phyloP scores from a whole-genome alignment of 257 asterid genomes.

The Dorcoceras hygrometricum region DNA sequence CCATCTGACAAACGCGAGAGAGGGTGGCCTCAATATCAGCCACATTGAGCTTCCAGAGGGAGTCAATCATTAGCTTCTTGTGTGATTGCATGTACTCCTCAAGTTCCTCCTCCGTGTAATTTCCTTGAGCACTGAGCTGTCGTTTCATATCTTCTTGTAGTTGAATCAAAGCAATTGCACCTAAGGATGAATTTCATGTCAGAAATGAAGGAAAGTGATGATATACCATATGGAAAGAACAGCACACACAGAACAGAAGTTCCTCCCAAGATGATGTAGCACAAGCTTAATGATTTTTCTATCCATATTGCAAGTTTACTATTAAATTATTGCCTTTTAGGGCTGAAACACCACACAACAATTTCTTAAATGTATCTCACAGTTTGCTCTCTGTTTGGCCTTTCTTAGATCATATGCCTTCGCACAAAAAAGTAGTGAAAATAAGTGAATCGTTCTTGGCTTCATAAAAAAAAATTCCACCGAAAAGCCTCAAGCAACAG shows the following conservation, averaged over 20 bases:
- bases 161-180: constrained; percentile 95
- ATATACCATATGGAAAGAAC: background rate
- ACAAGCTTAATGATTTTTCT: background rate
- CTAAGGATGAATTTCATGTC: constrained; percentile 31
- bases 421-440: constrained; percentile 3
- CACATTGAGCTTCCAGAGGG: constrained; percentile 98
- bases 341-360: background rate
- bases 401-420: constrained; percentile 11
- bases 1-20: constrained; percentile 97
- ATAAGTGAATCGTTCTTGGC: constrained; percentile 3
- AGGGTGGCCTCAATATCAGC: constrained; percentile 96
- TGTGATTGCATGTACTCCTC: constrained; percentile 90
- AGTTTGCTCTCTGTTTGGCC: constrained; percentile 11
- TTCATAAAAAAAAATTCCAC: background rate
- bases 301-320: background rate
- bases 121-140: constrained; percentile 80
- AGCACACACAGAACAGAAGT: background rate
- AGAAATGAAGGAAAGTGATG: constrained; percentile 11
- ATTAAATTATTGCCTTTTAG: background rate
- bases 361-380: background rate
- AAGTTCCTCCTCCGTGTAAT: constrained; percentile 86
- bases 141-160: constrained; percentile 95
- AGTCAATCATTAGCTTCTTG: constrained; percentile 93
- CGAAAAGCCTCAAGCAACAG: background rate
- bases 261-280: background rate